Evolutionary conservation across 345 rosid species (phyloP).

Genomic region (Sisymbrium altissimum): DNA sequence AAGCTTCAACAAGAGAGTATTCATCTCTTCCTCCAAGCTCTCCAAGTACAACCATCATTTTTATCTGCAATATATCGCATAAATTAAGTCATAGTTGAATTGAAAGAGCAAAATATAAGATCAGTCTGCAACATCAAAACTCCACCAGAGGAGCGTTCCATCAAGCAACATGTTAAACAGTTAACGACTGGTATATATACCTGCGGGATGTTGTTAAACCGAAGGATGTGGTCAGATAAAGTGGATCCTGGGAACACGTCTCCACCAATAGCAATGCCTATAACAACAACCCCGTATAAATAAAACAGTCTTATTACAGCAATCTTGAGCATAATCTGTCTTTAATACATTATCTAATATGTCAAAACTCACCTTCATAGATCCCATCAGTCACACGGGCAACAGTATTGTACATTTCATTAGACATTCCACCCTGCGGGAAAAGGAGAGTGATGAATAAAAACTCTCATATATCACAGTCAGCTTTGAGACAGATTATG

Average conservation of each 20-base stretch:
- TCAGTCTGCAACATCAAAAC: background rate
- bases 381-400: constrained; percentile 97
- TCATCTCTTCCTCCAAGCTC: constrained; percentile 99
- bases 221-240: constrained; percentile 84
- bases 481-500: constrained; percentile 2
- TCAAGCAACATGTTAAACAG: background rate
- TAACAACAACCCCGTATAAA: constrained; percentile 25
- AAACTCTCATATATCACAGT: background rate
- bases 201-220: constrained; percentile 98
- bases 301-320: background rate
- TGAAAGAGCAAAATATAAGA: background rate
- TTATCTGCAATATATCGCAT: constrained; percentile 51
- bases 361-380: constrained; percentile 65
- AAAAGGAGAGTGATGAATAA: background rate
- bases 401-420: constrained; percentile 87
- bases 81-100: background rate
- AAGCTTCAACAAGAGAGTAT: constrained; percentile 93
- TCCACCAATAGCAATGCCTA: constrained; percentile 98
- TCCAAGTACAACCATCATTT: constrained; percentile 94
- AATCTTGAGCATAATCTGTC: background rate
- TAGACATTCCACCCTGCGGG: constrained; percentile 95
- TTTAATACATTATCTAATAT: background rate
- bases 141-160: background rate
- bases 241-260: constrained; percentile 99
- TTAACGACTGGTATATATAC: constrained; percentile 34